These are phyloP conservation scores for Russula olivacea DNA, from an alignment of 768 basidiomycete species.

Conservation along the genomic window DNA sequence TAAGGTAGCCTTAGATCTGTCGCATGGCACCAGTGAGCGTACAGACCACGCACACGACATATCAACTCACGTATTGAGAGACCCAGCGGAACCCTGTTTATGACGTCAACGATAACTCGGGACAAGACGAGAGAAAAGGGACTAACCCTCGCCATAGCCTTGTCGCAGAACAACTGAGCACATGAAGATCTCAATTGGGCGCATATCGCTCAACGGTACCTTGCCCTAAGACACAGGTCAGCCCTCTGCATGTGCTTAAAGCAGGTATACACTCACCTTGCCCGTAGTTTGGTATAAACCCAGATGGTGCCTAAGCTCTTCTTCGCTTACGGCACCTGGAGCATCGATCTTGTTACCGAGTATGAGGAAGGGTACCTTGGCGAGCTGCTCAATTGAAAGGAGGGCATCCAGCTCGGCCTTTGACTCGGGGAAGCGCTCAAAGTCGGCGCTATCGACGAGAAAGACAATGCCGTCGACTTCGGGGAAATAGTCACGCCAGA, in stretches of 20 bases:
- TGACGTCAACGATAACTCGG: not conserved
- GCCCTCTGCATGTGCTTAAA: not conserved
- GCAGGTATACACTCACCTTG: conserved; percentile 55
- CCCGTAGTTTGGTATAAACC: conserved; percentile 99
- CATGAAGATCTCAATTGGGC: conserved; percentile 99
- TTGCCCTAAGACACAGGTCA: conserved; percentile 62
- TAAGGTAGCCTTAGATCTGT: conserved; percentile 17
- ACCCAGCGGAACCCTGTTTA: conserved; percentile 86
- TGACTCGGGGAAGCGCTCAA: conserved; percentile 92
- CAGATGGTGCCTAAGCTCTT: conserved; percentile 91
- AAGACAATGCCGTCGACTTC: conserved; percentile 99
- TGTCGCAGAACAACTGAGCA: conserved; percentile 99
- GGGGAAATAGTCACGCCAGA: conserved; percentile 99
- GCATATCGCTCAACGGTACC: conserved; percentile 91
- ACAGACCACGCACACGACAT: not conserved
- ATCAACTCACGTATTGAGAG: conserved; percentile 77
- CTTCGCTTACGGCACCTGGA: conserved; percentile 94
- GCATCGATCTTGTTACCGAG: conserved; percentile 99
- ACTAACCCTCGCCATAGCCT: conserved; percentile 89
- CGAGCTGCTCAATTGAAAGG: conserved; percentile 89
- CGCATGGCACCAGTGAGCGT: not conserved
- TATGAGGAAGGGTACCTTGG: conserved; percentile 96
- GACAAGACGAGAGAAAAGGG: conserved; percentile 2
- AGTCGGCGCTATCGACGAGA: conserved; percentile 95
- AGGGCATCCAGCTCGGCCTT: conserved; percentile 97